Base-by-base conservation (phyloP, 768 basidiomycete species). In the Lentinula raphanica region DNA sequence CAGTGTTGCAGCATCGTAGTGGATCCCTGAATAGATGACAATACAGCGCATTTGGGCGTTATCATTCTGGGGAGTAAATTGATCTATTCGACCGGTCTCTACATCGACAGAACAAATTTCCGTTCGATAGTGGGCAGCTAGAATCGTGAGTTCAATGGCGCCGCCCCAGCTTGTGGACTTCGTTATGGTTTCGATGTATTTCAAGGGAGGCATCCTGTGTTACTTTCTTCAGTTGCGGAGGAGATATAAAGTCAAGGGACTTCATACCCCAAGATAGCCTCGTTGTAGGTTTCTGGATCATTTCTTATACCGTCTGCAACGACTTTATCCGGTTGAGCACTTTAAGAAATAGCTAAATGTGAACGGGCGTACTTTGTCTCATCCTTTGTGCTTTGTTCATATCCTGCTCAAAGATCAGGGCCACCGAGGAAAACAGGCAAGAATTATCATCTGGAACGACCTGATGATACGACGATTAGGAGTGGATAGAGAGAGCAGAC, bases 371-470 rank as follows among this genome's bases (percentile, higher is more conserved):
- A 94, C 94, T 82, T 71, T 90, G 78, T 40, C 95, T 81, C 66
- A 97, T 81, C 60, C 77, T 72, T 25, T 77, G 74, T 2, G 88
- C 89, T 59, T 86, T 86, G n/a, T 78, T 71, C 12, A 88, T 86
- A 58, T 84, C 85, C 65, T 95, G 93, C 66, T 88, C 85, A 65
- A 98, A 95, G 1, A 96, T 76, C 40, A 96, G 74, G 15, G 90
- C 92, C 45, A 92, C 77, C 2, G 94, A 86, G 3, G 89, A 89
- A 74, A 98, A 98, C 29, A 98, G 76, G 70, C 96, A 98, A 1
- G 93, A 90, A 66, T 98, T 98, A 72, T 98, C 96, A 66, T 98
- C 96, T n/a, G 94, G 95, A 17, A 96, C 92, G 56, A 94, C 79
- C 84, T 90, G 46, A 32, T 5, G 27, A 5, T 3, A 23, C 4